Evolutionary conservation across 2,329 filamentous ascomycete genomes (phyloP).

Genomic region (Ophiocordyceps camponoti-rufipedis): DNA sequence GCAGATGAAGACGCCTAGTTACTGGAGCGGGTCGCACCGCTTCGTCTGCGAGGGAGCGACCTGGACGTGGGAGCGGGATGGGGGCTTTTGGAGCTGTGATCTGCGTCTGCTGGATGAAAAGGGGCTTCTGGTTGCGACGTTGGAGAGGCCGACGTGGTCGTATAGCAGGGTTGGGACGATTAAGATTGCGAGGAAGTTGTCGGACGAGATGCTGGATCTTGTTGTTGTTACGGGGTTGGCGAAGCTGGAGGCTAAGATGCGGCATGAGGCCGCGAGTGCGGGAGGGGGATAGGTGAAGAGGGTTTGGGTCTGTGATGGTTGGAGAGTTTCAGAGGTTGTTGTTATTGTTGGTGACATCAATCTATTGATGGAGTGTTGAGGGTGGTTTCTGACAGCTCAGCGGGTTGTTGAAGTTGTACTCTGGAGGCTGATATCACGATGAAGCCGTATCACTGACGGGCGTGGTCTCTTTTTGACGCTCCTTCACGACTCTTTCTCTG

Average conservation of each 20-base stretch:
- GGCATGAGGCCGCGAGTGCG: background rate
- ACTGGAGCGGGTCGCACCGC: background rate
- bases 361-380: no score
- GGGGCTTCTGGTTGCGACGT: background rate
- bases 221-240: background rate
- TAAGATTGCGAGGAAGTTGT: background rate
- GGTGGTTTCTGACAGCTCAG: no score
- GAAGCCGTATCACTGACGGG: no score
- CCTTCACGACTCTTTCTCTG: no score
- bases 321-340: background rate
- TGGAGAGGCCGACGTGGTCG: background rate
- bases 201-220: background rate
- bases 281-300: background rate
- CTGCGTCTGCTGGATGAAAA: background rate
- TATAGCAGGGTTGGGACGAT: background rate
- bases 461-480: no score
- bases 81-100: background rate
- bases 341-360: no score
- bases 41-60: background rate
- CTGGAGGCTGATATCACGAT: no score
- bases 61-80: background rate
- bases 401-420: no score
- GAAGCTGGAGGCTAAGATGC: background rate
- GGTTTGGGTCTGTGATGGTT: background rate
- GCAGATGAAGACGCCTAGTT: background rate